Evolutionary conservation across 169 alveolate genomes (phyloP).

Genomic region (Babesia caballi): DNA sequence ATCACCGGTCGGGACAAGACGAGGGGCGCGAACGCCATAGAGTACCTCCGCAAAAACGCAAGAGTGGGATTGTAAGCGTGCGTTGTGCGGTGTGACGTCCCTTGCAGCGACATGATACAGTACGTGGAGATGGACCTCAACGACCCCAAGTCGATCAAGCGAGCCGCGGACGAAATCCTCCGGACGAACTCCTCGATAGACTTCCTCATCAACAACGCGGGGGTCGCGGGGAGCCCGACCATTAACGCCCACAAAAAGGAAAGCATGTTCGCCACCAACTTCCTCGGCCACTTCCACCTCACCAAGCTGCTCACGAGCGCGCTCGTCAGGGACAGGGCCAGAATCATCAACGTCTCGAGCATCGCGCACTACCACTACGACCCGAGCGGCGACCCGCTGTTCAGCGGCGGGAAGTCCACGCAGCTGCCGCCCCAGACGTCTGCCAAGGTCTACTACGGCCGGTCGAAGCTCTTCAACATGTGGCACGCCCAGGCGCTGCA

Average conservation of each 20-base stretch:
- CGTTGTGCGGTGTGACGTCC: neutral
- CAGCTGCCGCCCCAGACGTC: neutral
- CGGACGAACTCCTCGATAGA: constrained; percentile 25
- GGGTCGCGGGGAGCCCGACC: constrained; percentile 2
- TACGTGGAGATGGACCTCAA: constrained; percentile 61
- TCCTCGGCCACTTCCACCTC: constrained; percentile 55
- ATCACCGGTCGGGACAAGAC: constrained; percentile 53
- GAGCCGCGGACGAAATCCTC: constrained; percentile 23
- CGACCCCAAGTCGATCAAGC: constrained; percentile 35
- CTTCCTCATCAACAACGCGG: constrained; percentile 60
- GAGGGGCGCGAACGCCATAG: constrained; percentile 59
- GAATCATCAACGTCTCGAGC: constrained; percentile 59
- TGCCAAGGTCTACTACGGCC: constrained; percentile 21
- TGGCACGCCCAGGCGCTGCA: constrained; percentile 63
- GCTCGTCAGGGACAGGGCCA: constrained; percentile 23
- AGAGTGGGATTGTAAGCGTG: constrained; percentile 22
- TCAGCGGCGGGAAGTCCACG: constrained; percentile 10
- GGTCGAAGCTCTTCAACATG: constrained; percentile 46
- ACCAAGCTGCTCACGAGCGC: constrained; percentile 26
- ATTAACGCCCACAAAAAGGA: constrained; percentile 28
- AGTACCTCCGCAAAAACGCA: constrained; percentile 18
- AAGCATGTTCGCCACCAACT: constrained; percentile 42
- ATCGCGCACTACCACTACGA: constrained; percentile 54
- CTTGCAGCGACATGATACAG: constrained; percentile 27
- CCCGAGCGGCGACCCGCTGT: constrained; percentile 37